Evolutionary conservation across 1,284 basidiomycete genomes (phyloP), one percentile per base, ranked within the genome.

Genomic region (Tilletia horrida): DNA sequence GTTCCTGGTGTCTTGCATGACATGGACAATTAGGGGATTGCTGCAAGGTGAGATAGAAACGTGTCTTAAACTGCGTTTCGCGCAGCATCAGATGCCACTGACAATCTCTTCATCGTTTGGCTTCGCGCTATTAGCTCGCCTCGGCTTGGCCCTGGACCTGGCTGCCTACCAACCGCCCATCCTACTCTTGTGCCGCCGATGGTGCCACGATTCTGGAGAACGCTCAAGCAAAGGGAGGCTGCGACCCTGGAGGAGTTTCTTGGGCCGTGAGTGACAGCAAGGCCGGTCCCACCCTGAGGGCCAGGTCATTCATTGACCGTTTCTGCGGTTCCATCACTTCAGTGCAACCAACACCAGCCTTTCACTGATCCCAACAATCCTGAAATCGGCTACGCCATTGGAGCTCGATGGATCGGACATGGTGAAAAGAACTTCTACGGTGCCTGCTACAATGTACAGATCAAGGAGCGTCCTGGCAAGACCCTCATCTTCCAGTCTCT

Each of bases 331-430:
- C 11, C 23, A 7, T 7, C 7, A 14, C 47, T 7, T 9, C 25
- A 59, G 55, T 59, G 55, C 55, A 59, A 59, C 55, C 9, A 9
- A 7, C 55, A 59, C 11, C 55, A 59, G 55, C 55, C 55, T 18
- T 59, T 59, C 55, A 31, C 31, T 16, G 27, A 25, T 8, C 14
- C 55, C 3, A 2, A 25, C 23, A 59, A 59, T 16, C 31, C 55
- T 14, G 31, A 31, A 4, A 25, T 59, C 8, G 8, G 25, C 2
- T 59, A 59, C n/a, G 55, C 29, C 3, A 29, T 59, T 16, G 55
- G 55, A 3, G 55, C 55, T 35, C 55, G 55, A 4, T 29, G 16
- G 7, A 6, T 2, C 2, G 16, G 16, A 16, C 27, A 31, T 16
- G 55, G 55, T 16, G 11, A 3, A 2, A 16, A 35, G 27, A 31